Evolutionary conservation across 2,329 filamentous ascomycete genomes (phyloP).

Genomic region (Aspergillus novoparasiticus): DNA sequence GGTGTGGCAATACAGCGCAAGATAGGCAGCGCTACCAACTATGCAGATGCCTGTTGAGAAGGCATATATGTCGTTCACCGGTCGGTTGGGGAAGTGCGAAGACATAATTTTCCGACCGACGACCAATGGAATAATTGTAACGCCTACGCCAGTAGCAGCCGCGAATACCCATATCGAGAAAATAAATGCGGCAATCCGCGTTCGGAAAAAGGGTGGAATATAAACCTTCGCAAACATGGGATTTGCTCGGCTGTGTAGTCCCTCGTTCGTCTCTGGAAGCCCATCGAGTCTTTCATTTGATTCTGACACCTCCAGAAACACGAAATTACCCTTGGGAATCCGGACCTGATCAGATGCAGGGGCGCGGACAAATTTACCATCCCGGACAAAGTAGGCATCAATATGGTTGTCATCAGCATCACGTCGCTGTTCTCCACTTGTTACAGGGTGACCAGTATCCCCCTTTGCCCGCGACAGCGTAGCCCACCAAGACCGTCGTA

Average conservation of each 20-base stretch:
- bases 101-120: slow-evolving; percentile 81
- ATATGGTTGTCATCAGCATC: slow-evolving; percentile 43
- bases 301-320: slow-evolving; percentile 77
- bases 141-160: slow-evolving; percentile 78
- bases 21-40: slow-evolving; percentile 69
- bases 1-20: slow-evolving; percentile 52
- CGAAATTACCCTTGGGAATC: slow-evolving; percentile 78
- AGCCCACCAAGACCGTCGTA: slow-evolving; percentile 61
- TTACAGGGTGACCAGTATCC: slow-evolving; percentile 39
- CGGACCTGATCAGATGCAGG: slow-evolving; percentile 94
- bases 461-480: slow-evolving; percentile 40
- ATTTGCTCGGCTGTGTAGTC: slow-evolving; percentile 63
- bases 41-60: slow-evolving; percentile 89
- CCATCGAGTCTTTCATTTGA: slow-evolving; percentile 67
- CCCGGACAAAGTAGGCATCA: slow-evolving; percentile 60
- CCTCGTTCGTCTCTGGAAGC: slow-evolving; percentile 54
- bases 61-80: slow-evolving; percentile 93
- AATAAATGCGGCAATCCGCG: slow-evolving; percentile 82
- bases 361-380: slow-evolving; percentile 86
- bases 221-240: slow-evolving; percentile 72
- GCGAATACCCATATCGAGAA: slow-evolving; percentile 92
- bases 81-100: slow-evolving; percentile 68
- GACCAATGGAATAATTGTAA: slow-evolving; percentile 83
- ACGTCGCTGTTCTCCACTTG: slow-evolving; percentile 33
- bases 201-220: slow-evolving; percentile 80